These are phyloP conservation scores for Talaromyces marneffei DNA, from an alignment of 2,329 filamentous ascomycete genomes.

Conservation along the genomic window DNA sequence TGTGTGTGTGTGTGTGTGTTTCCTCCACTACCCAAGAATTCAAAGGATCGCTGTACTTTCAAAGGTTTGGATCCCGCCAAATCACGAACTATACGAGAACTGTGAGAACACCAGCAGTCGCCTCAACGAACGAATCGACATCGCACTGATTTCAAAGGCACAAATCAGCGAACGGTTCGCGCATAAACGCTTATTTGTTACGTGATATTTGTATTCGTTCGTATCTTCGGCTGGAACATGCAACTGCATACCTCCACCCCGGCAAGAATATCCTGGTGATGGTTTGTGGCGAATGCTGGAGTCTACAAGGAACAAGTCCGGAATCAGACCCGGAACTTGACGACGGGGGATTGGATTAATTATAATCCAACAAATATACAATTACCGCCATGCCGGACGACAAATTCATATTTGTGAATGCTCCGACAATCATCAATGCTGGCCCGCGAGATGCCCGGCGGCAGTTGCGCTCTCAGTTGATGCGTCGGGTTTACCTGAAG, in stretches of 20 bases:
- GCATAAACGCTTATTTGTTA: not conserved
- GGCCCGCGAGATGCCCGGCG: conserved; percentile 14
- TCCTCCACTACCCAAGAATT: not conserved
- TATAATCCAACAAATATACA: not conserved
- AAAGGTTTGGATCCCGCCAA: not conserved
- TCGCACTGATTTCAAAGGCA: not conserved
- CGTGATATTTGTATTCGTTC: not conserved
- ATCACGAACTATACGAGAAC: not conserved
- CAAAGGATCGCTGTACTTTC: not conserved
- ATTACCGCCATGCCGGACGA: conserved; percentile 3
- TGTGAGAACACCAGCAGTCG: not conserved
- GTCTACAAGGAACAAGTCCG: not conserved
- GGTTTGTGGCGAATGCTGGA: not conserved
- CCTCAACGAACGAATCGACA: not conserved
- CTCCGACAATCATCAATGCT: conserved; percentile 14
- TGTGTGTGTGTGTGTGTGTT: too few relatives aligned
- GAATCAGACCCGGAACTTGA: not conserved
- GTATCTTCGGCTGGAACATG: not conserved
- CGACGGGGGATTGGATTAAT: not conserved
- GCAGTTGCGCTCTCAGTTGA: conserved; percentile 15
- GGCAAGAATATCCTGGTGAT: not conserved
- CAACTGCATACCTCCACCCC: not conserved
- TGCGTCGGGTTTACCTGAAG: conserved; percentile 15
- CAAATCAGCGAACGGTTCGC: not conserved
- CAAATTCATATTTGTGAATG: conserved; percentile 16